These are phyloP conservation scores for Thalassiosira livingstoniorum DNA, from an alignment of 352 stramenopile species.

Conservation along the genomic window DNA sequence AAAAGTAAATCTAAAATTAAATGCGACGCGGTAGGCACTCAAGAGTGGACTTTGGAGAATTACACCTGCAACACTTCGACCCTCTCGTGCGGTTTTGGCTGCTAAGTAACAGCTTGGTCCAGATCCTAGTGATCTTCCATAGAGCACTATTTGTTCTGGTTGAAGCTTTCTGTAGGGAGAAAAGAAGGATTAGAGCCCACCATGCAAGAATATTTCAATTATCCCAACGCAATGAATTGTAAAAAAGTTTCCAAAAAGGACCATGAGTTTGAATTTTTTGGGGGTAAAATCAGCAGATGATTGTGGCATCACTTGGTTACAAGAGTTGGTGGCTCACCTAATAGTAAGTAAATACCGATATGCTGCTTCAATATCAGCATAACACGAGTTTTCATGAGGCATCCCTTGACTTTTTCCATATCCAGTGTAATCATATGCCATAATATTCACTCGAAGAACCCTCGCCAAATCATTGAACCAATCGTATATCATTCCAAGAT, in stretches of 20 bases:
- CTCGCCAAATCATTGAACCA: conserved; percentile 94
- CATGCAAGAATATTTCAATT: too few species aligned
- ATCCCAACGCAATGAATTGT: too few species aligned
- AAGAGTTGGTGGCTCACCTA: too few species aligned
- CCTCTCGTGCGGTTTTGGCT: conserved; percentile 90
- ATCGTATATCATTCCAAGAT: conserved; percentile 97
- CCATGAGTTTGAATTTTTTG: too few species aligned
- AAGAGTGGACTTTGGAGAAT: conserved; percentile 96
- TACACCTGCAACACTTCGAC: conserved; percentile 92
- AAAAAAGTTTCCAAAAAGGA: too few species aligned
- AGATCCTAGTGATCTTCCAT: conserved; percentile 85
- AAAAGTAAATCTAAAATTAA: conserved; percentile 98
- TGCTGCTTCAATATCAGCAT: conserved; percentile 94
- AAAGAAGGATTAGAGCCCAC: too few species aligned
- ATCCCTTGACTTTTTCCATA: conserved; percentile 95
- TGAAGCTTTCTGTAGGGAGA: conserved; percentile 92
- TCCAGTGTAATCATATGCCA: conserved; percentile 95
- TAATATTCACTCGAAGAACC: conserved; percentile 88
- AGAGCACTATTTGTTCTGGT: conserved; percentile 95
- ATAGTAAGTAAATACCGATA: conserved; percentile 95
- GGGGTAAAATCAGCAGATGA: too few species aligned
- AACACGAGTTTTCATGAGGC: conserved; percentile 92
- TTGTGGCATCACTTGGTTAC: too few species aligned
- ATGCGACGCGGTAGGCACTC: conserved; percentile 97
- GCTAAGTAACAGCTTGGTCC: conserved; percentile 97